These are phyloP conservation scores for Auriscalpium microsporum DNA, from an alignment of 768 basidiomycete species.

Conservation along the genomic window DNA sequence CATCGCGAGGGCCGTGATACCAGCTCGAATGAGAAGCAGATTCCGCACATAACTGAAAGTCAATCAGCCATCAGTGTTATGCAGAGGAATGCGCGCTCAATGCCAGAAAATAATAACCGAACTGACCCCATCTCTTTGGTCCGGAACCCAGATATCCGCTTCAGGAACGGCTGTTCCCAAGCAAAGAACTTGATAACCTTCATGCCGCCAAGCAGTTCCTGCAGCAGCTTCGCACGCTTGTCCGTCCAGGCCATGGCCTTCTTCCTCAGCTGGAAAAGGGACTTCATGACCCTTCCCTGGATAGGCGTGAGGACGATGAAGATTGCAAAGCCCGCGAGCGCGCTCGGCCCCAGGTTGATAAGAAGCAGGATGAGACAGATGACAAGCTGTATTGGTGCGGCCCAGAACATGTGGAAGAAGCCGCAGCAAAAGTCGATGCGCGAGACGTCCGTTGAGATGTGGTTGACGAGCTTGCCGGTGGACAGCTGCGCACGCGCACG, in stretches of 20 bases:
- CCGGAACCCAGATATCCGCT: conserved; percentile 62
- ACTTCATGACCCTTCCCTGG: conserved; percentile 68
- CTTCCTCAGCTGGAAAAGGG: conserved; percentile 55
- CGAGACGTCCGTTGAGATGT: conserved; percentile 88
- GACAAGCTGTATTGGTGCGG: conserved; percentile 66
- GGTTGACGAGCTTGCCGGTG: conserved; percentile 87
- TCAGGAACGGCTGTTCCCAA: conserved; percentile 78
- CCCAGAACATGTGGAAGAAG: conserved; percentile 77
- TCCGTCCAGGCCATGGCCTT: conserved; percentile 88
- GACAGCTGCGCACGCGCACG: conserved; percentile 73
- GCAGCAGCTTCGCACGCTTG: conserved; percentile 79
- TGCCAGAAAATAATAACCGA: background rate
- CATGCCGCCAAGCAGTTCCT: conserved; percentile 85
- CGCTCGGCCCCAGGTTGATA: conserved; percentile 57
- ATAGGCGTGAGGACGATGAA: conserved; percentile 66
- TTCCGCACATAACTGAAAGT: conserved; percentile 50
- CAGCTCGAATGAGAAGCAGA: conserved; percentile 57
- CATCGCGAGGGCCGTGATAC: conserved; percentile 58
- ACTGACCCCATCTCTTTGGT: conserved; percentile 62
- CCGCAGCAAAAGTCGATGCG: conserved; percentile 83
- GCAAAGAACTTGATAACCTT: conserved; percentile 90
- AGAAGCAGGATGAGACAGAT: conserved; percentile 73
- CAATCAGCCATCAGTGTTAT: no score
- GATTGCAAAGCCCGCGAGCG: conserved; percentile 47
- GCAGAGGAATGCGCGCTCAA: no score